Evolutionary conservation across 331 rosid genomes (phyloP).

Genomic region (Quercus phellos): DNA sequence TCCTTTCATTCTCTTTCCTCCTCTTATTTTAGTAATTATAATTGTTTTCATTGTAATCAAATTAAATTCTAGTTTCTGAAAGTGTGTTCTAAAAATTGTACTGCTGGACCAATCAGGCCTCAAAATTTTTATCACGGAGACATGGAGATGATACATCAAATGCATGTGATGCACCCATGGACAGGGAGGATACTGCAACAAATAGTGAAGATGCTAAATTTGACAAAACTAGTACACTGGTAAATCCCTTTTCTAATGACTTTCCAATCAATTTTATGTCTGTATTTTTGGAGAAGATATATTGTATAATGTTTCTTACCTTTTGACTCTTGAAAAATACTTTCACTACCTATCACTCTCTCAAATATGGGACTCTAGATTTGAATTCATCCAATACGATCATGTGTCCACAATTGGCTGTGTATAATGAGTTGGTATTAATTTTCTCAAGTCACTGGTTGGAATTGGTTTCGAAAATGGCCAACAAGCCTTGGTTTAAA

Average conservation of each 20-base stretch:
- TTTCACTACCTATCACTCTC: background rate
- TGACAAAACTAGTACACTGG: slow-evolving; percentile 26
- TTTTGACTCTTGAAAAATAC: background rate
- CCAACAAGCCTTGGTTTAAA: too few relatives aligned
- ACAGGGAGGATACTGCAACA: slow-evolving; percentile 25
- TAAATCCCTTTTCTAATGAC: slow-evolving; percentile 26
- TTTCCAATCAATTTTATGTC: background rate
- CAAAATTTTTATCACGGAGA: slow-evolving; percentile 37
- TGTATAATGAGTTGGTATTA: background rate
- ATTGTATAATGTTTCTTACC: background rate
- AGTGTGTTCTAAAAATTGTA: background rate
- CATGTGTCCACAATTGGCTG: background rate
- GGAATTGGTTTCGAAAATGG: background rate
- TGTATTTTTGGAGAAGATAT: slow-evolving; percentile 1
- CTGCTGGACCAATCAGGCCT: slow-evolving; percentile 41
- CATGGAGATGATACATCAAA: slow-evolving; percentile 23
- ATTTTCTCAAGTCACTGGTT: background rate
- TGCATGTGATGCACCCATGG: slow-evolving; percentile 7
- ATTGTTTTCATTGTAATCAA: background rate
- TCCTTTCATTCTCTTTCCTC: background rate
- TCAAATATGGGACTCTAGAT: background rate
- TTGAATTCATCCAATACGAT: background rate
- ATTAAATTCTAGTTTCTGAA: slow-evolving; percentile 12
- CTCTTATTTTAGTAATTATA: background rate
- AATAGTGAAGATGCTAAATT: slow-evolving; percentile 25